These are phyloP conservation scores for Erigeron canadensis DNA, from an alignment of 129 eudicot species.

Conservation along the genomic window DNA sequence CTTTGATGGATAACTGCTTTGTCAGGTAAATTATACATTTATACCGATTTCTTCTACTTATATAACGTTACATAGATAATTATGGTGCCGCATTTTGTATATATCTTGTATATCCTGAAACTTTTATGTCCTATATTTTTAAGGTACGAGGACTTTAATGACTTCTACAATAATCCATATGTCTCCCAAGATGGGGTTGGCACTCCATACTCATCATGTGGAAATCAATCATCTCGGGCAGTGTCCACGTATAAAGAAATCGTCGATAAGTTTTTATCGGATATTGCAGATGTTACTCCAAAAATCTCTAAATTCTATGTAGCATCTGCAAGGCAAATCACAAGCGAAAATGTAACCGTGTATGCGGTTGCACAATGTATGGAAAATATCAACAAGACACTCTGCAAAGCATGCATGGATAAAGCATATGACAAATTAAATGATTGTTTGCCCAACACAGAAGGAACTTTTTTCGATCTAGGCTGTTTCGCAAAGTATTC, in stretches of 20 bases:
- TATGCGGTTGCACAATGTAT: conserved; percentile 56
- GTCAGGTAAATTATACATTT: conserved; percentile 34
- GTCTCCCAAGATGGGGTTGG: conserved; percentile 45
- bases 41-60: background rate
- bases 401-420: conserved; percentile 55
- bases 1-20: conserved; percentile 56
- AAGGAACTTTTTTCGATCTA: conserved; percentile 53
- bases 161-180: conserved; percentile 31
- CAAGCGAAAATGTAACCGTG: conserved; percentile 32
- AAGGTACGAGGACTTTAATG: conserved; percentile 59
- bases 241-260: conserved; percentile 30
- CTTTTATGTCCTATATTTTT: background rate
- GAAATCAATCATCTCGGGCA: conserved; percentile 43
- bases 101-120: background rate
- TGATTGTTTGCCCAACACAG: conserved; percentile 46
- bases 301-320: conserved; percentile 46
- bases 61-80: background rate
- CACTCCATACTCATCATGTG: conserved; percentile 43
- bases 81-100: background rate
- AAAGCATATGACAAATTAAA: conserved; percentile 36
- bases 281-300: conserved; percentile 56
- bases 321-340: conserved; percentile 36
- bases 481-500: conserved; percentile 67
- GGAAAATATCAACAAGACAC: conserved; percentile 23
- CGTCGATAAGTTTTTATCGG: conserved; percentile 30